These are phyloP conservation scores for Melanomma pulvis-pyrius DNA, from an alignment of 495 filamentous ascomycete genomes.

Conservation along the genomic window DNA sequence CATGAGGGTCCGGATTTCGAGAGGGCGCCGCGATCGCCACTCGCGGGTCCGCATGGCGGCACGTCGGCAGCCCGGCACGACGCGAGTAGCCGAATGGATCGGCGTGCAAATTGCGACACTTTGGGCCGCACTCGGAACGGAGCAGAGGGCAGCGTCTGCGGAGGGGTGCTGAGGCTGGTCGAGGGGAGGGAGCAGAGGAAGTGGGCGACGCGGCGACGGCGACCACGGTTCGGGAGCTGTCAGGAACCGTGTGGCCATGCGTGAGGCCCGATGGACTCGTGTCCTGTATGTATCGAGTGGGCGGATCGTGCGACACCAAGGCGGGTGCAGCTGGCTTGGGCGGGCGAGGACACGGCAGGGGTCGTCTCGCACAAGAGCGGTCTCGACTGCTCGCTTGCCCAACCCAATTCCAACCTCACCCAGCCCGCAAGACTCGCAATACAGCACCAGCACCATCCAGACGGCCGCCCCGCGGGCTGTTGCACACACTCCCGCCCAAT, in stretches of 20 bases:
- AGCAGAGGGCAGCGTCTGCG: too few relatives aligned
- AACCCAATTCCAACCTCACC: slow-evolving; percentile 22
- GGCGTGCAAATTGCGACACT: too few relatives aligned
- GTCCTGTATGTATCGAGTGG: too few relatives aligned
- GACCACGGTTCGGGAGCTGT: too few relatives aligned
- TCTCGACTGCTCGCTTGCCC: slow-evolving; percentile 1
- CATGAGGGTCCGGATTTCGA: not conserved
- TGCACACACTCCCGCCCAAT: not conserved
- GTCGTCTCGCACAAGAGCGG: not conserved
- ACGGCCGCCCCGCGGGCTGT: not conserved
- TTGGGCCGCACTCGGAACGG: too few relatives aligned
- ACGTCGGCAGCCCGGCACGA: too few relatives aligned
- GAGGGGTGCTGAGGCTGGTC: too few relatives aligned
- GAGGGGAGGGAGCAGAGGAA: too few relatives aligned
- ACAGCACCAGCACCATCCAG: not conserved
- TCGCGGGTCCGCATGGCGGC: too few relatives aligned
- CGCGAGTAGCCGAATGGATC: too few relatives aligned
- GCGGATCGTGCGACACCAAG: not conserved
- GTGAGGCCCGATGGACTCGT: not conserved
- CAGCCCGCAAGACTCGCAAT: not conserved
- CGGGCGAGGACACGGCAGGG: not conserved
- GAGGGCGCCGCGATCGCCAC: not conserved
- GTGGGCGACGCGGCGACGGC: too few relatives aligned
- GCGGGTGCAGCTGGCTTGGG: not conserved
- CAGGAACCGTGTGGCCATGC: not conserved